phyloP scores from a whole-genome alignment of 257 asterid species.

The Solanum ahanhuiri region DNA sequence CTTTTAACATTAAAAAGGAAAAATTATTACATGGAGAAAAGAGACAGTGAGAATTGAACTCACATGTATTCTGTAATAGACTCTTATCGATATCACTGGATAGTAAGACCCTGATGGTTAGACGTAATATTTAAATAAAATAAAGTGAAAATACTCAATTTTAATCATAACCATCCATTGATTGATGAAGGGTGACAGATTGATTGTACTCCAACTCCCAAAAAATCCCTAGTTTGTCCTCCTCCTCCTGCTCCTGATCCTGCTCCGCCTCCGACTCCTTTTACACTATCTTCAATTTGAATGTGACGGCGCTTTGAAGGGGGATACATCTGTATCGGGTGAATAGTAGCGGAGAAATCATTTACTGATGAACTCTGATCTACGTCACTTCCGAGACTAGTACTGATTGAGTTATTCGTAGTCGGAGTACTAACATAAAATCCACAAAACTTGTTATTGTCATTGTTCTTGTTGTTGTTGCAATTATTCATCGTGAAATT shows the following conservation, averaged over 20 bases:
- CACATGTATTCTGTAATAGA: neutral
- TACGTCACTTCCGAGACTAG: constrained; percentile 29
- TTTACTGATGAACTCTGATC: constrained; percentile 29
- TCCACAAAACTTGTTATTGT: constrained; percentile 30
- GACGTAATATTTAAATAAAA: neutral
- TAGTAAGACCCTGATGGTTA: neutral
- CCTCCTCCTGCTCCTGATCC: constrained; percentile 25
- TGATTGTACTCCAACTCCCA: constrained; percentile 79
- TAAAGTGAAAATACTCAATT: neutral
- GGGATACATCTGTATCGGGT: constrained; percentile 41
- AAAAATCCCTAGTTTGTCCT: constrained; percentile 88
- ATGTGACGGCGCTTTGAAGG: constrained; percentile 39
- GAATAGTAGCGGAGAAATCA: constrained; percentile 18
- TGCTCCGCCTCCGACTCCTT: constrained; percentile 27
- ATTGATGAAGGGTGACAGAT: constrained; percentile 74
- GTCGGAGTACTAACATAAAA: constrained; percentile 23
- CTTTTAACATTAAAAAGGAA: neutral
- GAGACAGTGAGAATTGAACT: neutral
- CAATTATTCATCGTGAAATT: constrained; percentile 29
- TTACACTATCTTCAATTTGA: constrained; percentile 17
- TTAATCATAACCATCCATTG: constrained; percentile 71
- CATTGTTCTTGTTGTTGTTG: neutral
- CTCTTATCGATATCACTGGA: neutral
- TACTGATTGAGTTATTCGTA: constrained; percentile 13
- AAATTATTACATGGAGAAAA: neutral